Base-by-base conservation (phyloP, 192 early-diverging fungal genomes). In the Bifiguratus adelaidae region DNA sequence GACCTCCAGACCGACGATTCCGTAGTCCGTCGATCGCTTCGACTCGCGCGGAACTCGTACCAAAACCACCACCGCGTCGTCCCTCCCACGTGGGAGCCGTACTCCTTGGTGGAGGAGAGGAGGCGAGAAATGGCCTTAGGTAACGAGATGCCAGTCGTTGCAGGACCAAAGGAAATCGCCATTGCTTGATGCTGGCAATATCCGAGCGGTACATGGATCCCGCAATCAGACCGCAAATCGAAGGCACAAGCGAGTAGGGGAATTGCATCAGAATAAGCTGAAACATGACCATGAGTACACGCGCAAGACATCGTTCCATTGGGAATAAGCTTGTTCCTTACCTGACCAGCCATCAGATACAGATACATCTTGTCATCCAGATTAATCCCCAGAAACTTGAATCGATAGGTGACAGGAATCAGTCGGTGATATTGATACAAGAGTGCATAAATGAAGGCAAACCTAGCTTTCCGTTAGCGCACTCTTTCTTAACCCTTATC, bases 341-440 rank as follows among this genome's bases (percentile, higher is more conserved):
- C 72, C 57, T 74, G 69, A 7, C 44, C 23, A 6, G 53, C 70
- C 7, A 75, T 48, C 27, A 63, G 36, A 55, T 78, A 74, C 30
- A 75, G 42, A 15, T 63, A 63, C 3, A 63, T 41, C 47, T 78
- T 78, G 52, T 78, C 60, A 21, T 53, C 65, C 28, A 78, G 52
- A 6, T 56, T 52, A 3, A 75, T 30, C 3, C 73, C 70, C 49
- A 74, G 68, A n/a, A 75, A 44, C 26, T 67, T 60, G 47, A 73
- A 75, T 33, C 65, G 60, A 42, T 78, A 74, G 19, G 55, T 67
- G 9, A 55, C 40, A 1, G 78, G 78, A 27, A 81, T 62, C 5
- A 77, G 50, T 27, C 48, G 45, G 37, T 78, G 60, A 29, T 65
- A 81, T 33, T 81, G 78, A 35, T 78, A 81, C 9, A 81, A 35